Percentiles rank a stretch among this genome's conserved stretches.
Evolutionary conservation across 164 flowering plant genomes (phyloP).

Genomic region (Vitis rupestris): DNA sequence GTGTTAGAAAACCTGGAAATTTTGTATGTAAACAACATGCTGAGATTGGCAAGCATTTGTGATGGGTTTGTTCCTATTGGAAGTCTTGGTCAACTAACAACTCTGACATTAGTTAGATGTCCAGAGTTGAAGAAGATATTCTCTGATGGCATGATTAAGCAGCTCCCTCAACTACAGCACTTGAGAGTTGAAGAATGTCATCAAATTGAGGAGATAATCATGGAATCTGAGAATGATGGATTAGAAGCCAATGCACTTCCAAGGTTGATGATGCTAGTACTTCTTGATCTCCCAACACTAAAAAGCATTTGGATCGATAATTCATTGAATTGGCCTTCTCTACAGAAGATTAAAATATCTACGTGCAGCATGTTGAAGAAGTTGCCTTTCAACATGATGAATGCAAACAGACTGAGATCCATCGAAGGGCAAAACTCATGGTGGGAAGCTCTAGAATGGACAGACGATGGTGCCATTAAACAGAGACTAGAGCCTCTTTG

Average conservation of each 20-base stretch:
- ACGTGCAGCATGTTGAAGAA: neutral
- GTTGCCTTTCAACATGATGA: constrained; percentile 7
- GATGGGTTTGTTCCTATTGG: constrained; percentile 1
- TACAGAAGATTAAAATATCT: constrained; percentile 1
- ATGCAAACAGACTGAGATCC: constrained; percentile 4
- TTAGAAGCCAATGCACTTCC: neutral
- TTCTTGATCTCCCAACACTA: constrained; percentile 7
- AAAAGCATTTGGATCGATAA: constrained; percentile 1
- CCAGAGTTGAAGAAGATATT: constrained; percentile 10
- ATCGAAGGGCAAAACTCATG: constrained; percentile 11
- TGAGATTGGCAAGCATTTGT: constrained; percentile 8
- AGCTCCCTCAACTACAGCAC: constrained; percentile 2
- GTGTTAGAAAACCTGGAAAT: constrained; percentile 2
- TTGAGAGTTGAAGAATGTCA: constrained; percentile 12
- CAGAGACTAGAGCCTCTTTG: neutral
- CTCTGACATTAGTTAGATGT: constrained; percentile 3
- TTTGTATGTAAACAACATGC: neutral
- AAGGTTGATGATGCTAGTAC: constrained; percentile 4
- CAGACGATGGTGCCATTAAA: neutral
- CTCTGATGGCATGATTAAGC: constrained; percentile 3
- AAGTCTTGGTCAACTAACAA: constrained; percentile 1
- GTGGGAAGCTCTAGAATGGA: constrained; percentile 15
- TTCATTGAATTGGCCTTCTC: constrained; percentile 10
- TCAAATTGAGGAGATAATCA: constrained; percentile 9
- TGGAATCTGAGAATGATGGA: neutral